phyloP scores from a whole-genome alignment of 1,284 basidiomycete species.

The Boletus smithii region DNA sequence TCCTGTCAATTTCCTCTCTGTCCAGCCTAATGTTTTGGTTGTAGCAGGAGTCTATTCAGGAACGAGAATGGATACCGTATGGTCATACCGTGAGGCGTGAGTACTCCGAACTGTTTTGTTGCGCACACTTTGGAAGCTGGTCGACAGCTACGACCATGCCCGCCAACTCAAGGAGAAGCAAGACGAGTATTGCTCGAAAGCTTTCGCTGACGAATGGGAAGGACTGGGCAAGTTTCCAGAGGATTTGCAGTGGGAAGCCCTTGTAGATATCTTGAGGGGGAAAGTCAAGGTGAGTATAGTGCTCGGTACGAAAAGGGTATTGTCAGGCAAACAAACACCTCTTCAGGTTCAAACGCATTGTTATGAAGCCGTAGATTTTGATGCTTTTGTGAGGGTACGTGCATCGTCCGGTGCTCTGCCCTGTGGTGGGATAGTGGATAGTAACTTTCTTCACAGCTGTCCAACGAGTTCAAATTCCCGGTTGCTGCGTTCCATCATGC shows the following conservation, averaged over 20 bases:
- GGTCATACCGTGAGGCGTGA: slow-evolving; percentile 50
- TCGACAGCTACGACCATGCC: slow-evolving; percentile 33
- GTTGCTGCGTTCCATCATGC: slow-evolving; percentile 87
- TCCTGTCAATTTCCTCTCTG: not conserved
- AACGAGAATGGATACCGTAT: slow-evolving; percentile 50
- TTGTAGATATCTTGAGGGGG: slow-evolving; percentile 80
- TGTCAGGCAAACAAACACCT: not conserved
- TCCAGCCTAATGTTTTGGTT: slow-evolving; percentile 5
- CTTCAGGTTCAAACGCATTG: slow-evolving; percentile 51
- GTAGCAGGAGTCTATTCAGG: slow-evolving; percentile 25
- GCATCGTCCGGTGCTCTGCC: not conserved
- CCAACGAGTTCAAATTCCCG: slow-evolving; percentile 78
- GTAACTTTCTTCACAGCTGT: slow-evolving; percentile 41
- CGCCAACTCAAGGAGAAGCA: slow-evolving; percentile 67
- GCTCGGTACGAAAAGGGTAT: not conserved
- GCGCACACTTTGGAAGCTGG: slow-evolving; percentile 20
- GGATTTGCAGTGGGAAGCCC: slow-evolving; percentile 74
- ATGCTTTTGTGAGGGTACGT: slow-evolving; percentile 61
- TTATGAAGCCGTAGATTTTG: slow-evolving; percentile 79
- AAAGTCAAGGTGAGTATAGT: slow-evolving; percentile 55
- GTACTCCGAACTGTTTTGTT: not conserved
- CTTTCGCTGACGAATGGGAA: slow-evolving; percentile 53
- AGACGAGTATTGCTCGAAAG: slow-evolving; percentile 64
- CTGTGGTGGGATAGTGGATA: not conserved
- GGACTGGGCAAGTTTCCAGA: slow-evolving; percentile 66